Conservation (phyloP, 768 basidiomycete genomes). For the Auricularia sp. region DNA sequence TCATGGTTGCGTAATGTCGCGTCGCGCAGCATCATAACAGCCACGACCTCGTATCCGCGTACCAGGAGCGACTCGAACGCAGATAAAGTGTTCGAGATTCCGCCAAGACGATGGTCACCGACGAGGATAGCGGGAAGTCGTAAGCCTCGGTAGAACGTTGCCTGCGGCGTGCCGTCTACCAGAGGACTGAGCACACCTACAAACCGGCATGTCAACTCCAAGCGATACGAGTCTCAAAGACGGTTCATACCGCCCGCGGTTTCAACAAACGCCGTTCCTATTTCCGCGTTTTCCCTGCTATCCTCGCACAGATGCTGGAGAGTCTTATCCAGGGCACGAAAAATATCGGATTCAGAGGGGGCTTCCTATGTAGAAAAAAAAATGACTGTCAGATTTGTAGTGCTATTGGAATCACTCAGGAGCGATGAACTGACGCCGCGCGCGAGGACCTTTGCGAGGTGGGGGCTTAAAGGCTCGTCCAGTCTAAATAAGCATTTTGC, state of each 20-base stretch:
- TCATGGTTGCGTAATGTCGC: slow-evolving; percentile 81
- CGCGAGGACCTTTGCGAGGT: slow-evolving; percentile 55
- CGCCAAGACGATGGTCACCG: slow-evolving; percentile 83
- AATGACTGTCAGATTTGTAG: neutral
- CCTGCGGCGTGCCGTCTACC: slow-evolving; percentile 70
- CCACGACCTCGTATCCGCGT: slow-evolving; percentile 84
- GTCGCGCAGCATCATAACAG: slow-evolving; percentile 75
- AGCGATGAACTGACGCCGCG: neutral
- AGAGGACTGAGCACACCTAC: slow-evolving; percentile 88
- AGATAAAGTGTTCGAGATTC: slow-evolving; percentile 87
- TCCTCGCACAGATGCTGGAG: too few species aligned
- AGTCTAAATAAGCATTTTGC: slow-evolving; percentile 74
- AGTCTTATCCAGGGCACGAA: too few species aligned
- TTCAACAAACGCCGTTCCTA: neutral
- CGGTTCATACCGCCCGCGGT: neutral
- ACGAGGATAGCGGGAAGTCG: slow-evolving; percentile 81
- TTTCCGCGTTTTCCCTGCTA: too few species aligned
- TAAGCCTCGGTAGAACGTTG: slow-evolving; percentile 76
- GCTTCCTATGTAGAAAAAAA: neutral
- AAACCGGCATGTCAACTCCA: neutral
- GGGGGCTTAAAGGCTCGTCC: slow-evolving; percentile 86
- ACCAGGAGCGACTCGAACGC: slow-evolving; percentile 84
- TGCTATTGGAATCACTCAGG: too few species aligned
- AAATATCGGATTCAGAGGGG: neutral
- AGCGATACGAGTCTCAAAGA: neutral